Base-by-base conservation (phyloP, 441 rosid species). In the Jatropha multifida region DNA sequence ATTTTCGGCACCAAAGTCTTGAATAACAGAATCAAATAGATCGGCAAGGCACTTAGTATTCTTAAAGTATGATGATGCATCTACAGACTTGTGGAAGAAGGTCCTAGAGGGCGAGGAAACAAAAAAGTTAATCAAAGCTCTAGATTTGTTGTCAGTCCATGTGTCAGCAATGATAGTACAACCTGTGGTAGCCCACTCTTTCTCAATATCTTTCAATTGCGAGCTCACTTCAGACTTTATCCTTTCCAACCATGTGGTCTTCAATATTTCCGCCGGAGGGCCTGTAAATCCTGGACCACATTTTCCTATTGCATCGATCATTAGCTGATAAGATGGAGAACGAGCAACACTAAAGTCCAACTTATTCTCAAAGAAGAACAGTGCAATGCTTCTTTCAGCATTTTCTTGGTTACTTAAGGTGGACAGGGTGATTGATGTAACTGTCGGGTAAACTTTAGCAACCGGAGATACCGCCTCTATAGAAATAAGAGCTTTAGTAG, bases 71-170 rank as follows among this genome's bases (percentile, higher is more conserved):
- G 95, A 89, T 41, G 98, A 93, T 15, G 93, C 95, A 73, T 93
- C 98, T 2, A 91, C 90, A 42, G 94, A 93, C 81, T 89, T 91
- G 86, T 87, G 93, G 83, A 91, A 93, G 65, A 87, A 85, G 66
- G 90, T 88, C 78, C 92, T 82, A 37, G 97, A 88, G 13, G 97
- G 98, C 0, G 97, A 93, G 5, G 98, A 91, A 82, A 93, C 93
- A 49, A 87, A 86, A 77, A 93, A 91, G 84, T 92, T 91, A n/a
- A 93, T 88, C 49, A 90, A 81, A 61, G 98, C 97, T 80, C 86
- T 87, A 8, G 97, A 87, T 82, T 93, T 93, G 77, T 89, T 87
- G 80, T 93, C 98, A 12, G 95, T 89, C 94, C 94, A 93, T 27
- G 90, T 87, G 77, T 91, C 93, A 0, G 95, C 97, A 78, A 89